These are phyloP conservation scores for Amylocystis lapponica DNA, from an alignment of 768 basidiomycete genomes.

Conservation along the genomic window DNA sequence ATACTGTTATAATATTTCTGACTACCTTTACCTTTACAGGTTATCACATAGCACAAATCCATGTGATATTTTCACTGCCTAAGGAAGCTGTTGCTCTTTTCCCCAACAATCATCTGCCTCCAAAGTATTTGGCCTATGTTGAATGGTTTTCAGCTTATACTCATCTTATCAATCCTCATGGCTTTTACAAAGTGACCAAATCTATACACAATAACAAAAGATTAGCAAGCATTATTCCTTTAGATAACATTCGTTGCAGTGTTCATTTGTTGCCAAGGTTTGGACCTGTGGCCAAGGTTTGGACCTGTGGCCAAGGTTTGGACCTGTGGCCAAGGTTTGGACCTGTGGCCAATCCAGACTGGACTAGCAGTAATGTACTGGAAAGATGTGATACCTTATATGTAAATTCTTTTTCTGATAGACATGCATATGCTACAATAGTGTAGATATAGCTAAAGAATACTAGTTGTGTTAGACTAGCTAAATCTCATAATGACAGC, in stretches of 20 bases:
- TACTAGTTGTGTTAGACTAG: not conserved
- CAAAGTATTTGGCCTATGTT: conserved; percentile 19
- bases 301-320: too few species aligned
- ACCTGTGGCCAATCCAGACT: conserved; percentile 1
- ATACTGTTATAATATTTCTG: not conserved
- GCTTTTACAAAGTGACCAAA: conserved; percentile 1
- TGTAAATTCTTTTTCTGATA: conserved; percentile 7
- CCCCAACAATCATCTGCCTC: not conserved
- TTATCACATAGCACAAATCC: conserved; percentile 19
- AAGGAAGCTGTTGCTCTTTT: not conserved
- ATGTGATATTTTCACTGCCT: conserved; percentile 22
- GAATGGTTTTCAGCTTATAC: conserved; percentile 23
- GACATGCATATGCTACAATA: conserved; percentile 3
- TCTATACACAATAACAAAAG: too few species aligned
- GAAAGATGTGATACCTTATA: conserved; percentile 5
- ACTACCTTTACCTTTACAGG: conserved; percentile 10
- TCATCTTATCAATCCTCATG: not conserved
- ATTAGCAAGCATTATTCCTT: too few species aligned
- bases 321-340: too few species aligned
- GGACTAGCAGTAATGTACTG: conserved; percentile 10
- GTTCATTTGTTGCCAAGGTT: conserved; percentile 4
- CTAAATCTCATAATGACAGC: too few species aligned
- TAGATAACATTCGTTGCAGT: too few species aligned
- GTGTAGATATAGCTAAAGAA: not conserved
- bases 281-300: too few species aligned